Evolutionary conservation across 129 eudicot species (phyloP).

Genomic region (Pseudognaphalium luteoalbum): DNA sequence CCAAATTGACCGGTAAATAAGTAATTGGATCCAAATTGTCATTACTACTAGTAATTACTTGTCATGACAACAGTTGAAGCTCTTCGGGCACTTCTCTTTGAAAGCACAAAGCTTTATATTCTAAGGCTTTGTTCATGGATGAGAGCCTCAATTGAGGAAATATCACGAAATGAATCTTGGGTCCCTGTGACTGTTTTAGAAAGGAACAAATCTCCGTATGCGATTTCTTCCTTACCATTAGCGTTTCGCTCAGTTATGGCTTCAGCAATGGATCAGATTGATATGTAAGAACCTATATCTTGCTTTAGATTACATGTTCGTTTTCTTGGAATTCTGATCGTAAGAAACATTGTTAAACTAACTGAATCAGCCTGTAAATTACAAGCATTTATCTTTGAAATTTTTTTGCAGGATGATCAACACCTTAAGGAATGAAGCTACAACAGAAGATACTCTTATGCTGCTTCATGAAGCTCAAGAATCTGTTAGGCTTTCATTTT

Average conservation of each 20-base stretch:
- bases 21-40: background rate
- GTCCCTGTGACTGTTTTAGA: slow-evolving; percentile 85
- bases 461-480: slow-evolving; percentile 89
- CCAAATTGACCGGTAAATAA: background rate
- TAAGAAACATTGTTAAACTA: background rate
- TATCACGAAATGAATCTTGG: slow-evolving; percentile 77
- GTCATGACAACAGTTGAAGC: slow-evolving; percentile 55
- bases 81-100: slow-evolving; percentile 60
- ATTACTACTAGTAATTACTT: slow-evolving; percentile 19
- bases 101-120: slow-evolving; percentile 68
- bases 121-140: slow-evolving; percentile 89
- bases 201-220: slow-evolving; percentile 77
- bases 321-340: background rate
- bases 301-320: background rate
- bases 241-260: slow-evolving; percentile 68
- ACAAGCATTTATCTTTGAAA: background rate
- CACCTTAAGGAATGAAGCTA: slow-evolving; percentile 62
- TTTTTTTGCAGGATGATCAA: slow-evolving; percentile 62
- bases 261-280: slow-evolving; percentile 83
- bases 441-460: slow-evolving; percentile 63
- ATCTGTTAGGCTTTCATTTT: slow-evolving; percentile 73
- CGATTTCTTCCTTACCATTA: slow-evolving; percentile 78
- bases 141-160: slow-evolving; percentile 69
- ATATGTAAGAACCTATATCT: slow-evolving; percentile 48
- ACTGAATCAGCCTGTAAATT: background rate